These are phyloP conservation scores for Biancaea sappan DNA, from an alignment of 306 rosid genomes.

Conservation along the genomic window DNA sequence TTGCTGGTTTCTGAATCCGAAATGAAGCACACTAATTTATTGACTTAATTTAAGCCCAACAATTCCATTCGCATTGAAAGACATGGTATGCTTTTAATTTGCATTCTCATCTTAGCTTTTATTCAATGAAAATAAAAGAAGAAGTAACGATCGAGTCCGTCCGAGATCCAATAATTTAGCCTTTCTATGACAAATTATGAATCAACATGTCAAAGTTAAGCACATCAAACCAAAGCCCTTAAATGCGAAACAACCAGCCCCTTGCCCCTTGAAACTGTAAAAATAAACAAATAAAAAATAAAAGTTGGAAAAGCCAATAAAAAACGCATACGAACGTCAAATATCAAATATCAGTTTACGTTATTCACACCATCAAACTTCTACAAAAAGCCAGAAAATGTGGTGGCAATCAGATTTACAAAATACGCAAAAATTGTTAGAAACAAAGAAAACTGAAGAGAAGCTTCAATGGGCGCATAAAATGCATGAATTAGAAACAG, in stretches of 20 bases:
- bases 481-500: constrained; percentile 28
- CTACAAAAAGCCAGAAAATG: constrained; percentile 27
- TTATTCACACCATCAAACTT: constrained; percentile 10
- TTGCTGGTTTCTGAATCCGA: constrained; percentile 1
- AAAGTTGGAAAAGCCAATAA: background rate
- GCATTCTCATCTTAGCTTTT: constrained; percentile 14
- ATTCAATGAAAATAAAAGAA: constrained; percentile 25
- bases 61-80: constrained; percentile 9
- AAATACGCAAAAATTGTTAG: constrained; percentile 22
- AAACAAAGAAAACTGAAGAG: constrained; percentile 36
- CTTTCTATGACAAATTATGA: constrained; percentile 27
- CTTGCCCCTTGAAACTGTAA: constrained; percentile 29
- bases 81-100: constrained; percentile 15
- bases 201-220: constrained; percentile 35
- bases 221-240: constrained; percentile 38
- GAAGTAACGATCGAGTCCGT: constrained; percentile 29
- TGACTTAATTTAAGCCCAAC: constrained; percentile 29
- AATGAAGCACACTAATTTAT: constrained; percentile 31
- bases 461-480: background rate
- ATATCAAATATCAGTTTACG: constrained; percentile 27
- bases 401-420: constrained; percentile 20
- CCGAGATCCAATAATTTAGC: constrained; percentile 30
- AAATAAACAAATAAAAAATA: constrained; percentile 22
- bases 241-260: constrained; percentile 28
- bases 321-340: constrained; percentile 43